Base-by-base conservation (phyloP, 768 basidiomycete genomes). In the Tricholoma hemisulphureum region DNA sequence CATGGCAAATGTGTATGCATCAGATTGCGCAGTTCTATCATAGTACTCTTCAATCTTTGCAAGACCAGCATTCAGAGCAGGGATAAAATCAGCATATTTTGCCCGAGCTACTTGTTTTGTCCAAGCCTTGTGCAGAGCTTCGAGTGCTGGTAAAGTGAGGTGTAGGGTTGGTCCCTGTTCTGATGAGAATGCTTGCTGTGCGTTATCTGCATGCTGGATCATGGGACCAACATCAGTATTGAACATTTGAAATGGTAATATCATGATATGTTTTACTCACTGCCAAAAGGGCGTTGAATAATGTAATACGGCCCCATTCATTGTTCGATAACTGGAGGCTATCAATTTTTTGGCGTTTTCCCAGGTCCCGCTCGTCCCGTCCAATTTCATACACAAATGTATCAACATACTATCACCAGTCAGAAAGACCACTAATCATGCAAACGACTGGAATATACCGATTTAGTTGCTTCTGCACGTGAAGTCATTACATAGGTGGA, bases 141-240 rank as follows among this genome's bases (percentile, higher is more conserved):
- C 70, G 29, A 76, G n/a, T n/a, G n/a, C n/a, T n/a, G n/a, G n/a
- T n/a, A n/a, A n/a, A n/a, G n/a, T n/a, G n/a, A n/a, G n/a, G 66
- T 71, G 65, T 13, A 76, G 66, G 0, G 68, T 61, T 1, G 73
- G 65, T 3, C 59, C 51, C n/a, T 54, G 60, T 7, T 73, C 68
- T 14, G 68, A 65, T 1, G 71, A 75, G 41, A 72, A 73, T 10
- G 68, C 63, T 48, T 73, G 74, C 57, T 75, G 73, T 3, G 71
- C 65, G 14, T 52, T 26, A 51, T 74, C 69, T 3, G 72, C 71
- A 57, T 65, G 59, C 72, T 74, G 32, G 2, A 11, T n/a, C 59
- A 20, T 24, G n/a, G n/a, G n/a, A 45, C 18, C 23, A 18, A 6
- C 20, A 20, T 9, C 6, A 10, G 8, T 20, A 45, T 14, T 3